Evolutionary conservation across 768 basidiomycete species (phyloP).

Genomic region (Hericium coralloides): DNA sequence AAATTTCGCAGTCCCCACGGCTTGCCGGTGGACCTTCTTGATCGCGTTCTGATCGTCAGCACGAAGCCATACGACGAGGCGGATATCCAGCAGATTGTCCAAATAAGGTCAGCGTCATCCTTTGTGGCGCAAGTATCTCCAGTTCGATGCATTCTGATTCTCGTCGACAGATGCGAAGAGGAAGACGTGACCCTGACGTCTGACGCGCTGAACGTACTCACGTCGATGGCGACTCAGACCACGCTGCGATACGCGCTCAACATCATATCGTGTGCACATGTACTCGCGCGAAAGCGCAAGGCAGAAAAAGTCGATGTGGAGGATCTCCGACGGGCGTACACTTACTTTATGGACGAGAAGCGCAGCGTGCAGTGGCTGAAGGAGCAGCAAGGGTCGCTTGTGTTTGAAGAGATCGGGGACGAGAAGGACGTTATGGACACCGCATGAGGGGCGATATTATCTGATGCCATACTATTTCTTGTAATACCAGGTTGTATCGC

Average conservation of each 20-base stretch:
- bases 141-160: not conserved
- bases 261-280: slow-evolving; percentile 86
- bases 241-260: slow-evolving; percentile 93
- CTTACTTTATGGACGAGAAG: slow-evolving; percentile 90
- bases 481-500: no score
- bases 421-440: slow-evolving; percentile 30
- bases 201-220: slow-evolving; percentile 71
- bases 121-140: not conserved
- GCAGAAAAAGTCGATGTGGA: slow-evolving; percentile 73
- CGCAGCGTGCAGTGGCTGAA: slow-evolving; percentile 87
- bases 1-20: slow-evolving; percentile 94
- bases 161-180: slow-evolving; percentile 64
- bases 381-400: slow-evolving; percentile 67
- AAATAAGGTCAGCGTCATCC: slow-evolving; percentile 59
- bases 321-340: slow-evolving; percentile 78
- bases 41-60: slow-evolving; percentile 92
- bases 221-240: slow-evolving; percentile 82
- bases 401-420: slow-evolving; percentile 61
- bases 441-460: slow-evolving; percentile 7
- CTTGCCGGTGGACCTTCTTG: slow-evolving; percentile 87
- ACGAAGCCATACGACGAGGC: slow-evolving; percentile 78
- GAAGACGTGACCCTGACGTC: slow-evolving; percentile 83
- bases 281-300: slow-evolving; percentile 80
- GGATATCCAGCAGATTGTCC: slow-evolving; percentile 86
- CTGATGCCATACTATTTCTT: no score